A percentile compares a stretch with the other conserved stretches of the same genome.
Evolutionary conservation across 139 green algal genomes (phyloP).

Genomic region (Ostreobium quekettii): DNA sequence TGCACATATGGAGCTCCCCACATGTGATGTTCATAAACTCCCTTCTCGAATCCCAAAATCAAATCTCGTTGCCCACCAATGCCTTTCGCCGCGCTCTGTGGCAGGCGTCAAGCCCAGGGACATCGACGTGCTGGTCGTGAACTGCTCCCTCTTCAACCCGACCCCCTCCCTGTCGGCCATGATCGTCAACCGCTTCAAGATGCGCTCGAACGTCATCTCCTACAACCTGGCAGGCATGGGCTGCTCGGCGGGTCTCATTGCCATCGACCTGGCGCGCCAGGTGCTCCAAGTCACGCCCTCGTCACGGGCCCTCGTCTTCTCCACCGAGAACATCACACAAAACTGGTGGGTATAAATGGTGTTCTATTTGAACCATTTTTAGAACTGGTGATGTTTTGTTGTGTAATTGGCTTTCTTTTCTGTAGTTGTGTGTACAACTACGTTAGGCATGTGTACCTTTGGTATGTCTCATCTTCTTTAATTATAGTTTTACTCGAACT

Average conservation of each 20-base stretch:
- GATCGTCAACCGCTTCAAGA: conserved; percentile 93
- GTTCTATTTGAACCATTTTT: neutral
- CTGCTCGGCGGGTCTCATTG: conserved; percentile 80
- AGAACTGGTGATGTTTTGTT: no score
- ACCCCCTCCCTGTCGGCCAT: conserved; percentile 89
- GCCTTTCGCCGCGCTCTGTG: no score
- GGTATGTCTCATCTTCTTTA: no score
- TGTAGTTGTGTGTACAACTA: no score
- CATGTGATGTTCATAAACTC: no score
- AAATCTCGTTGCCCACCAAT: neutral
- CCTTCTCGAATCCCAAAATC: no score
- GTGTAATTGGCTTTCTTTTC: no score
- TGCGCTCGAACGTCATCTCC: conserved; percentile 78
- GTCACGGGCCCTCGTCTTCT: conserved; percentile 74
- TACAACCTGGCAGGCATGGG: conserved; percentile 98
- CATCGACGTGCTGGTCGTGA: conserved; percentile 90
- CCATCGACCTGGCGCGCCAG: conserved; percentile 71
- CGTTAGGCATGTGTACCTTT: no score
- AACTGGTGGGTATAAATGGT: conserved; percentile 84
- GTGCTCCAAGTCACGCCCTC: conserved; percentile 37
- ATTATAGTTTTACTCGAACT: no score
- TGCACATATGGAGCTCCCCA: no score
- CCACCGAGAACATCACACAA: conserved; percentile 98
- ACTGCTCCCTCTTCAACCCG: conserved; percentile 96
- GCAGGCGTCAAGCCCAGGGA: conserved; percentile 39